These are phyloP conservation scores for Strobilomyces dryophilus DNA, from an alignment of 768 basidiomycete genomes.

Conservation along the genomic window DNA sequence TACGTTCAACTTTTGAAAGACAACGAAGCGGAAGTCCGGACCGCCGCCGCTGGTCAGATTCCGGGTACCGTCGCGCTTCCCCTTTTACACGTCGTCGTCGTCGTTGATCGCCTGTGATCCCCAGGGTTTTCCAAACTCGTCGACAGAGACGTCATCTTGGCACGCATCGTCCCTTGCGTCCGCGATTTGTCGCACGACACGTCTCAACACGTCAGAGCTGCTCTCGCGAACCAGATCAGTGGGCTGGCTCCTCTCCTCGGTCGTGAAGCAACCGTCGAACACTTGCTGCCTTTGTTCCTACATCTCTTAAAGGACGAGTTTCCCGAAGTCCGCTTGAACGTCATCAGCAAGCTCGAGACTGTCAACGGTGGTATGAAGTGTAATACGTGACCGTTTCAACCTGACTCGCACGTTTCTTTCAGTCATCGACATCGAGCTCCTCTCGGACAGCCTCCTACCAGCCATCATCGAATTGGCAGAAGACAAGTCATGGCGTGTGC, in stretches of 20 bases:
- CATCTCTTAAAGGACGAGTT: conserved; percentile 98
- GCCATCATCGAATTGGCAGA: conserved; percentile 98
- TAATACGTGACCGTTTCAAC: not conserved
- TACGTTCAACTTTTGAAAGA: conserved; percentile 95
- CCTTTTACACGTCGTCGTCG: not conserved
- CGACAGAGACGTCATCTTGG: conserved; percentile 90
- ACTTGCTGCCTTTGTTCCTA: conserved; percentile 94
- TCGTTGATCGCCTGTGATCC: conserved; percentile 8
- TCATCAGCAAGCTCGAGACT: conserved; percentile 97
- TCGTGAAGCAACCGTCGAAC: conserved; percentile 90
- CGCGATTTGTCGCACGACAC: conserved; percentile 89
- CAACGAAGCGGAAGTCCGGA: conserved; percentile 97
- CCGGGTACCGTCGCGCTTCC: conserved; percentile 58
- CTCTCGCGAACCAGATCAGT: conserved; percentile 92
- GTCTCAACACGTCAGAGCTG: conserved; percentile 96
- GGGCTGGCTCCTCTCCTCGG: conserved; percentile 93
- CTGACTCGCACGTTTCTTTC: conserved; percentile 10
- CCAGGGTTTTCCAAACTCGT: conserved; percentile 91
- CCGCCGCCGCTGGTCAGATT: conserved; percentile 93
- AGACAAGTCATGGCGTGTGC: conserved; percentile 99
- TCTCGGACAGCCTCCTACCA: conserved; percentile 92
- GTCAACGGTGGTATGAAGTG: conserved; percentile 77
- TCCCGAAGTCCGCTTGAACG: conserved; percentile 94
- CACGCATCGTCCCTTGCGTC: conserved; percentile 91
- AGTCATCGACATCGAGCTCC: conserved; percentile 97